Evolutionary conservation across 2,329 filamentous ascomycete species (phyloP).

Genomic region (Leptographium galeiforme): DNA sequence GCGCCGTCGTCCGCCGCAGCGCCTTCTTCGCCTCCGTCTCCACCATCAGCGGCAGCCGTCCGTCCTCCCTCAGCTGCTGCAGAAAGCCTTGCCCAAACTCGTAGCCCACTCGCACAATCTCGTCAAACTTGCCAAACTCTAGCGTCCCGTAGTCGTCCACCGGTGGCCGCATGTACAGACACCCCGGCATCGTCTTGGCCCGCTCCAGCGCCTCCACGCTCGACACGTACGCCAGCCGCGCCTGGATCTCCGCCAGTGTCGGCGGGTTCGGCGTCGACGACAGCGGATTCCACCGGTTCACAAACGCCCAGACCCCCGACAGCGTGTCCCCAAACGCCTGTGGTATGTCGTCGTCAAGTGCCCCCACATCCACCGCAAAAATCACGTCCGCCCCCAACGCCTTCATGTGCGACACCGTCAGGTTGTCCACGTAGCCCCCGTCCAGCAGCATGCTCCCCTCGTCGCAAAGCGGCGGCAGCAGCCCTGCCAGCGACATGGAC

Average conservation of each 20-base stretch:
- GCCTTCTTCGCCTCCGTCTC: conserved; percentile 68
- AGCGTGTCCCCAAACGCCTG: conserved; percentile 89
- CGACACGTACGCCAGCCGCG: conserved; percentile 83
- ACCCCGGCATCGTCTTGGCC: conserved; percentile 81
- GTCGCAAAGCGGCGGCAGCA: conserved; percentile 88
- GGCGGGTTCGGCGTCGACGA: conserved; percentile 81
- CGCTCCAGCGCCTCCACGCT: conserved; percentile 89
- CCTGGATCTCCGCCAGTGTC: conserved; percentile 91
- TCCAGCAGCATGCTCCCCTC: conserved; percentile 95
- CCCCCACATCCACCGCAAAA: conserved; percentile 89
- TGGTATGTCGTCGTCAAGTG: conserved; percentile 80
- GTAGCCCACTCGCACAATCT: conserved; percentile 86
- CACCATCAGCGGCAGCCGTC: conserved; percentile 55
- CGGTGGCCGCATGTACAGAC: conserved; percentile 91
- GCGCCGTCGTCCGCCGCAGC: conserved; percentile 65
- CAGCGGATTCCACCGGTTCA: conserved; percentile 96
- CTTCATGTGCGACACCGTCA: conserved; percentile 97
- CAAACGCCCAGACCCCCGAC: conserved; percentile 85
- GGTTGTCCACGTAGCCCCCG: conserved; percentile 91
- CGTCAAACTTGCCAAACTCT: conserved; percentile 95
- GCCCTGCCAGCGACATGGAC: conserved; percentile 88
- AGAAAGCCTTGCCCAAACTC: conserved; percentile 72
- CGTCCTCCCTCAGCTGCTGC: conserved; percentile 61
- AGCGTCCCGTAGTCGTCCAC: conserved; percentile 88
- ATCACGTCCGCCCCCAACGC: conserved; percentile 83